Evolutionary conservation across 257 asterid species (phyloP).

Genomic region (Solanum stenotomum): DNA sequence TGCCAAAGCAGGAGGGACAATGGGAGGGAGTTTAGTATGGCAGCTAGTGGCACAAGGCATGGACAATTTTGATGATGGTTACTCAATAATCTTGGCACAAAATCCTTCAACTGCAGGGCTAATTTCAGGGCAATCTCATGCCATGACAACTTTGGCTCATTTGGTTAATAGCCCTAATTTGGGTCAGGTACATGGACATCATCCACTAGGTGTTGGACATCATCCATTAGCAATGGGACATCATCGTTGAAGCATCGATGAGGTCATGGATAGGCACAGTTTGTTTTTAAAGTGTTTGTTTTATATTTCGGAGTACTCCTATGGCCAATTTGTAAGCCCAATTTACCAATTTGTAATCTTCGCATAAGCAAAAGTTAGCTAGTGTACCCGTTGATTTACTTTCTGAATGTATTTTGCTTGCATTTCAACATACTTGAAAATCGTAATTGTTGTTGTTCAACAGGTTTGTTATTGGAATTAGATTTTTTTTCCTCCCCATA

Average conservation of each 20-base stretch:
- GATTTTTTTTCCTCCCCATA: too few species aligned
- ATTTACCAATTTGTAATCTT: background rate
- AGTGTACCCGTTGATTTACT: background rate
- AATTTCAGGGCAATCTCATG: slow-evolving; percentile 32
- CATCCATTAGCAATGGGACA: background rate
- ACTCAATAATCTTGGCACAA: slow-evolving; percentile 31
- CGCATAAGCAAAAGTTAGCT: background rate
- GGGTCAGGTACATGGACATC: background rate
- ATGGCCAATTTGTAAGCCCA: background rate
- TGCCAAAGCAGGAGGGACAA: slow-evolving; percentile 37
- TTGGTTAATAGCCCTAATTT: background rate
- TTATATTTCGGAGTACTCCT: background rate
- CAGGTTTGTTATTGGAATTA: too few species aligned
- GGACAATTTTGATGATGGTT: slow-evolving; percentile 49
- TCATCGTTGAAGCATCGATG: background rate
- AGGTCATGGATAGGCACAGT: background rate
- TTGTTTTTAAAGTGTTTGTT: background rate
- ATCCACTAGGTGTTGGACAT: background rate
- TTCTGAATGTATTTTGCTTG: background rate
- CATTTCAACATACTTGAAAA: background rate
- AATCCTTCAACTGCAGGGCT: slow-evolving; percentile 36
- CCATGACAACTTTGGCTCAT: background rate
- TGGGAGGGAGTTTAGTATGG: slow-evolving; percentile 54
- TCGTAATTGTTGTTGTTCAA: background rate
- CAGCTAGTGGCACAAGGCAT: slow-evolving; percentile 50